Conservation (phyloP, 306 rosid genomes). For the Bauhinia variegata region DNA sequence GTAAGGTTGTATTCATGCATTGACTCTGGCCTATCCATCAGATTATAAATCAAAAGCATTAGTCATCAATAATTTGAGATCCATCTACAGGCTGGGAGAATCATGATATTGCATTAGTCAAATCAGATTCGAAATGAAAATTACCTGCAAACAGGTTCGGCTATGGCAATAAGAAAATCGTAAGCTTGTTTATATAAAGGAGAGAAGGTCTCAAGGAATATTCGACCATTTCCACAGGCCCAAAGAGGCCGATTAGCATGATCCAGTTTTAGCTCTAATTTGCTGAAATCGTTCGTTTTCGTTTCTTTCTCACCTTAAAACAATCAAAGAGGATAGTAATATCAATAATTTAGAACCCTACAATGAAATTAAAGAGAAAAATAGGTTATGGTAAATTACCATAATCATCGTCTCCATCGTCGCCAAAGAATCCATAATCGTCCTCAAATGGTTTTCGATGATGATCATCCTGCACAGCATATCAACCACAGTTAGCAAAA, state of each 20-base stretch:
- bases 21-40: constrained; percentile 78
- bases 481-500: constrained; percentile 12
- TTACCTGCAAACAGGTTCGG: constrained; percentile 96
- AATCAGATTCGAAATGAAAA: neutral
- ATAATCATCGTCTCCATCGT: constrained; percentile 69
- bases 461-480: constrained; percentile 61
- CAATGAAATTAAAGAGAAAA: neutral
- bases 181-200: constrained; percentile 92
- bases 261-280: constrained; percentile 83
- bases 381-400: constrained; percentile 45
- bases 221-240: constrained; percentile 94
- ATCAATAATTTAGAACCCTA: neutral
- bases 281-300: constrained; percentile 78
- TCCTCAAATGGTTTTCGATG: constrained; percentile 48
- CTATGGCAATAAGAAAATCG: constrained; percentile 93
- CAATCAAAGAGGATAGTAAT: neutral
- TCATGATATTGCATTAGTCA: neutral
- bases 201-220: constrained; percentile 94
- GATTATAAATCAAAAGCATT: constrained; percentile 17
- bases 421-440: constrained; percentile 59
- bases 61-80: constrained; percentile 12
- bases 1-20: constrained; percentile 97
- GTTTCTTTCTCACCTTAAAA: constrained; percentile 50
- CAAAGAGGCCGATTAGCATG: constrained; percentile 84
- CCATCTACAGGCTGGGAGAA: neutral